Base-by-base conservation (phyloP, 2,329 filamentous ascomycete genomes). In the Fusarium sp. region DNA sequence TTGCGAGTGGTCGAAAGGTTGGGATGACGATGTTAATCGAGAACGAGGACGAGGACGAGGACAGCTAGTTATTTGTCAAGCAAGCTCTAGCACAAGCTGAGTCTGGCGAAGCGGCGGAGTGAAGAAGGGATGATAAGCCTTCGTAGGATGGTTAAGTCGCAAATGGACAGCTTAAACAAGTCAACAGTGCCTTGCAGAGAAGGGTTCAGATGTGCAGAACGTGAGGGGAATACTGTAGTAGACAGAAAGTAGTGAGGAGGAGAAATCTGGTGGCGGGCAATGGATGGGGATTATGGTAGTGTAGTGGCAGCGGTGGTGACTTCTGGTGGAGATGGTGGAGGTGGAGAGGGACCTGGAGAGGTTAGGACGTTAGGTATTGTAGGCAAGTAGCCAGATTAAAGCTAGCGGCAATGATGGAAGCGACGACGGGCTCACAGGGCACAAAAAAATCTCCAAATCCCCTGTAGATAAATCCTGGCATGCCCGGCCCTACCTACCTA, bases 51-150 rank as follows among this genome's bases (percentile, higher is more conserved):
- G 32, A 38, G 10, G 32, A 38, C 34, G n/a, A 52, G 49, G 49
- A 53, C 49, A 53, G 49, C 49, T 53, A 71, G 74, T 74, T 74
- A 67, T 71, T 75, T 74, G 63, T 64, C 71, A 67, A 74, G 73
- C 68, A 67, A 75, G 73, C 69, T 77, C 69, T 58, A 69, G 67
- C 62, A 67, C 71, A 75, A 75, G 75, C 74, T 77, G 47, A 40
- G 24, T 53, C 49, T 43, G 24, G 13, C 25, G 34, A 61, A 55
- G 62, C 53, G 45, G 59, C 65, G 55, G 18, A 38, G 34, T 38
- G 34, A 38, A n/a, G 34, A 38, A 69, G 57, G 60, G 60, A 70
- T 48, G 48, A 65, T 64, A 54, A 53, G 58, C 63, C 66, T 72
- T 72, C 63, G 57, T 53, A 29, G 51, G 38, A 47, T 25, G 47